Percentiles rank a stretch among this genome's conserved stretches.
Evolutionary conservation across 192 early-diverging fungal genomes (phyloP).

Genomic region (Polychytrium aggregatum): DNA sequence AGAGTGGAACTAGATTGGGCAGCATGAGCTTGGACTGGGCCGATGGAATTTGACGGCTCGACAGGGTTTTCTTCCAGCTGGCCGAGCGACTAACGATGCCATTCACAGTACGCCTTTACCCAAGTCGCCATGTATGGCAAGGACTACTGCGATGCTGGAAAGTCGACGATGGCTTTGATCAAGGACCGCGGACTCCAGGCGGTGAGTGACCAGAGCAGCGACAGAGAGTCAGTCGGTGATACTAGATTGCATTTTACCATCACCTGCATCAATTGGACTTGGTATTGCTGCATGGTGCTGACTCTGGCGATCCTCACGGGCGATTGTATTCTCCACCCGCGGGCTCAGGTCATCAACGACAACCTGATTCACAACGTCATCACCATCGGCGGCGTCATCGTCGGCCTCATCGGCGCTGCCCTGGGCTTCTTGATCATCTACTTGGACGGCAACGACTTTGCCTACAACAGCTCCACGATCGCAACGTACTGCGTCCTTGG

Average conservation of each 20-base stretch:
- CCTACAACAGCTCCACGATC: conserved; percentile 12
- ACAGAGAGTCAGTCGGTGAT: too few relatives aligned
- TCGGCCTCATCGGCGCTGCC: conserved; percentile 46
- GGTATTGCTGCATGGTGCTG: too few relatives aligned
- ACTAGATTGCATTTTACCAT: too few relatives aligned
- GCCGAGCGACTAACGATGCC: conserved; percentile 27
- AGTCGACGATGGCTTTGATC: conserved; percentile 76
- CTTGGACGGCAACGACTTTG: conserved; percentile 5
- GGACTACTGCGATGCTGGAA: conserved; percentile 39
- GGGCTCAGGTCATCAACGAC: conserved; percentile 75
- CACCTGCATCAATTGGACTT: too few relatives aligned
- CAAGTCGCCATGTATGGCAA: conserved; percentile 87
- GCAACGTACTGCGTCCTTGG: conserved; percentile 21
- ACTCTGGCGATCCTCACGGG: too few relatives aligned
- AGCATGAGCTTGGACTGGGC: too few relatives aligned
- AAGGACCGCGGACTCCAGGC: conserved; percentile 45
- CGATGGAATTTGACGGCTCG: too few relatives aligned
- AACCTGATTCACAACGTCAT: conserved; percentile 78
- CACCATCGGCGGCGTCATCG: conserved; percentile 57
- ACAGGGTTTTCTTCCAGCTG: too few relatives aligned
- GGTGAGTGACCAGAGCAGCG: too few relatives aligned
- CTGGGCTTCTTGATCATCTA: conserved; percentile 36
- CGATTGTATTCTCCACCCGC: too few relatives aligned
- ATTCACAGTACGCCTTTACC: conserved; percentile 85
- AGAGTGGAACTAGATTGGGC: too few relatives aligned